Conservation (phyloP, 1,139 yeast genomes). For the Candida anutae region DNA sequence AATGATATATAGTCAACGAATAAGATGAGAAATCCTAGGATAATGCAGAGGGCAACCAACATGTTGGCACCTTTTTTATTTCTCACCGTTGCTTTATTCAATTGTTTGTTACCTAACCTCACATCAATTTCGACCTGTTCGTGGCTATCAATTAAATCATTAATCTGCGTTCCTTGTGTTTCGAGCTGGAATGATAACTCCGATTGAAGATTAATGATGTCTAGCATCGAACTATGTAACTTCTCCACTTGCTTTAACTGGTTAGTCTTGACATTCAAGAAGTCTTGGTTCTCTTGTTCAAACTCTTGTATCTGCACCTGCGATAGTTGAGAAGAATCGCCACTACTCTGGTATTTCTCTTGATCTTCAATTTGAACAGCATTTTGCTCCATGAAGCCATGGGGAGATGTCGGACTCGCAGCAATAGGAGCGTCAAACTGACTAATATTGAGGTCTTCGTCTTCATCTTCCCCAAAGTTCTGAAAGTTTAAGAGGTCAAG, state of each 20-base stretch:
- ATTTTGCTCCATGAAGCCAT: constrained; percentile 10
- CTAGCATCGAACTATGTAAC: constrained; percentile 73
- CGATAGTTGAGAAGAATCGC: constrained; percentile 21
- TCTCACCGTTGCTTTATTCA: constrained; percentile 61
- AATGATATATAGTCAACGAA: constrained; percentile 53
- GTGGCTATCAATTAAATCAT: constrained; percentile 60
- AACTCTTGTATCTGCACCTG: constrained; percentile 64
- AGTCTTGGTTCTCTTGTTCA: constrained; percentile 63
- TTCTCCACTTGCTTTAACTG: constrained; percentile 63
- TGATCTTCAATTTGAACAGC: constrained; percentile 5
- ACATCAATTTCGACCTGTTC: constrained; percentile 65
- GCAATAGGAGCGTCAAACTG: constrained; percentile 1
- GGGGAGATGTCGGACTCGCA: too few species aligned
- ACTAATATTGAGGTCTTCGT: constrained; percentile 1
- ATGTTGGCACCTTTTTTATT: constrained; percentile 67
- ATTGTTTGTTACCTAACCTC: constrained; percentile 62
- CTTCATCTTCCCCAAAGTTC: constrained; percentile 19
- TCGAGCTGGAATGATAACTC: constrained; percentile 72
- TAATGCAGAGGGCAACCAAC: constrained; percentile 52
- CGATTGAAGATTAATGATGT: constrained; percentile 70
- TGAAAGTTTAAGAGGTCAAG: constrained; percentile 35
- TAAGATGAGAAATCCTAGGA: constrained; percentile 55
- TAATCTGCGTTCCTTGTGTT: constrained; percentile 68
- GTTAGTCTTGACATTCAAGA: constrained; percentile 51
- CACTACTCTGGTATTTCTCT: constrained; percentile 8